phyloP scores from a whole-genome alignment of 768 basidiomycete species.

The Lactarius quietus region DNA sequence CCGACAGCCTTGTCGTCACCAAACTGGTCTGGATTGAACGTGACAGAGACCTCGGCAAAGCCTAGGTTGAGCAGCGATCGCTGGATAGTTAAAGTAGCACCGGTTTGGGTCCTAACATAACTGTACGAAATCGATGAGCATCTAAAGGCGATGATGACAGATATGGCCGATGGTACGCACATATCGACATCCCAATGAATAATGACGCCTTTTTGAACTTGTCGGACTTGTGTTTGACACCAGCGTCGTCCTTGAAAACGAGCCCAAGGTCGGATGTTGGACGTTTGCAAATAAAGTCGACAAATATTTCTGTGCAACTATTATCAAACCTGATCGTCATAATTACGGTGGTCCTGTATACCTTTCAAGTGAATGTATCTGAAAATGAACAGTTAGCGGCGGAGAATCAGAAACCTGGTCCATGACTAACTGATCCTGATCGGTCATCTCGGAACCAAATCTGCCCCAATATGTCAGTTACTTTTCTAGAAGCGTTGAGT shows the following conservation, averaged over 20 bases:
- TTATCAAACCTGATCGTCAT: background rate
- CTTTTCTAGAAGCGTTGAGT: too few species aligned
- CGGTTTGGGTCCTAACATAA: background rate
- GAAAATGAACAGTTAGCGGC: background rate
- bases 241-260: background rate
- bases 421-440: background rate
- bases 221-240: background rate
- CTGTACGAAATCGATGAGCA: background rate
- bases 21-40: background rate
- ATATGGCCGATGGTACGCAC: background rate
- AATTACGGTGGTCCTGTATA: background rate
- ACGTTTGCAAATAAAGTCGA: background rate
- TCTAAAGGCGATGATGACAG: background rate
- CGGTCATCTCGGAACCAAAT: background rate
- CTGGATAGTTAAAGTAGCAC: background rate
- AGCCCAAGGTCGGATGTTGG: background rate
- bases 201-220: background rate
- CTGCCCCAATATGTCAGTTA: too few species aligned
- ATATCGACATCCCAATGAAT: background rate
- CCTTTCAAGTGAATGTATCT: background rate
- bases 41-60: background rate
- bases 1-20: background rate
- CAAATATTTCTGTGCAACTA: background rate
- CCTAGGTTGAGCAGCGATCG: background rate
- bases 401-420: too few species aligned